Conservation (phyloP, 331 rosid genomes). For the Malus hybrid region DNA sequence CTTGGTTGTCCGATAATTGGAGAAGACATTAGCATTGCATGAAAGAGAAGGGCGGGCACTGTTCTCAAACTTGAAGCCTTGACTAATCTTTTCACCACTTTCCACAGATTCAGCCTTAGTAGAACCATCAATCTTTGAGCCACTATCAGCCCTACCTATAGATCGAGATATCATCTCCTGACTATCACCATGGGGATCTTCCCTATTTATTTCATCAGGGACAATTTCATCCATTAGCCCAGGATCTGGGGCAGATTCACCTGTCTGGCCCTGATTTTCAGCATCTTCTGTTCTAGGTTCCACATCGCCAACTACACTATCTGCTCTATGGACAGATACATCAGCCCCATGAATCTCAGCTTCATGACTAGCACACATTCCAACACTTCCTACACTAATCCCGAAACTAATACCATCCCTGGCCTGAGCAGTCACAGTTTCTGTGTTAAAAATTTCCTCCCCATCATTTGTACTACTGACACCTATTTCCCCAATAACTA, state of each 20-base stretch:
- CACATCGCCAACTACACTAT: slow-evolving; percentile 92
- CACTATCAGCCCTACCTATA: slow-evolving; percentile 87
- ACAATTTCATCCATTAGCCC: slow-evolving; percentile 92
- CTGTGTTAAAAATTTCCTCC: slow-evolving; percentile 88
- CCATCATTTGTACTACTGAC: slow-evolving; percentile 90
- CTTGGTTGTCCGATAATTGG: slow-evolving; percentile 51
- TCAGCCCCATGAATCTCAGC: slow-evolving; percentile 98
- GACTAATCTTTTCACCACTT: slow-evolving; percentile 91
- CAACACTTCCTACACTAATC: slow-evolving; percentile 96
- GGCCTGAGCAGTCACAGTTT: slow-evolving; percentile 82
- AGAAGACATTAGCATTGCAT: slow-evolving; percentile 56
- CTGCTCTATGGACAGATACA: slow-evolving; percentile 83
- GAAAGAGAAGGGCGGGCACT: slow-evolving; percentile 66
- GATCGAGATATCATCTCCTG: slow-evolving; percentile 92
- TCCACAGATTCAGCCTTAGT: slow-evolving; percentile 94
- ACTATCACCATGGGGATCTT: slow-evolving; percentile 89
- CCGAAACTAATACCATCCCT: slow-evolving; percentile 93
- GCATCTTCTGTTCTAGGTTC: slow-evolving; percentile 89
- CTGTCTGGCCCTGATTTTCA: slow-evolving; percentile 97
- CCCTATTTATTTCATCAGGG: slow-evolving; percentile 82
- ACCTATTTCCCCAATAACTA: slow-evolving; percentile 71
- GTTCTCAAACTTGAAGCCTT: slow-evolving; percentile 56
- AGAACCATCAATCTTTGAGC: slow-evolving; percentile 89
- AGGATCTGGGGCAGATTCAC: slow-evolving; percentile 87
- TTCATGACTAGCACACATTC: slow-evolving; percentile 99